Conservation (phyloP, 345 rosid genomes). For the Mangifera indica region DNA sequence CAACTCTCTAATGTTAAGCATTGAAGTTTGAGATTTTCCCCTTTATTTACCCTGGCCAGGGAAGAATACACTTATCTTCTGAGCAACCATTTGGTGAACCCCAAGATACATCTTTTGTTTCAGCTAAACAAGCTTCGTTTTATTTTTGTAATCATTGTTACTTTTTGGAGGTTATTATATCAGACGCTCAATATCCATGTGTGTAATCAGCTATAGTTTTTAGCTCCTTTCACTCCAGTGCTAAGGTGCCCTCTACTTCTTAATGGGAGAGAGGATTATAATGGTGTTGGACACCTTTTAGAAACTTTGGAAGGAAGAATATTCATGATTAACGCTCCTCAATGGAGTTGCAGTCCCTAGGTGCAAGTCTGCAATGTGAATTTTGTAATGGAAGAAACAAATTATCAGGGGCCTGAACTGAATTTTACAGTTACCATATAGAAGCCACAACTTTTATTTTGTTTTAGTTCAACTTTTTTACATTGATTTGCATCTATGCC, state of each 20-base stretch:
- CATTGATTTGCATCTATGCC: not conserved
- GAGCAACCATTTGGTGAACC: not conserved
- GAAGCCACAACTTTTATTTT: not conserved
- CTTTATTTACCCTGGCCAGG: not conserved
- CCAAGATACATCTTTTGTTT: not conserved
- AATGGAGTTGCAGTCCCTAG: not conserved
- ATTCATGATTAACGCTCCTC: not conserved
- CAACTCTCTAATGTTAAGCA: not conserved
- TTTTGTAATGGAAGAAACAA: not conserved
- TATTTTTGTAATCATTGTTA: conserved; percentile 2
- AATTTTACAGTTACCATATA: conserved; percentile 1
- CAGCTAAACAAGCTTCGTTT: conserved; percentile 6
- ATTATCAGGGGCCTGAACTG: conserved; percentile 4
- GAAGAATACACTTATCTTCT: not conserved
- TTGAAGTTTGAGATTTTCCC: not conserved
- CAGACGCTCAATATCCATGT: not conserved
- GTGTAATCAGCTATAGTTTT: not conserved
- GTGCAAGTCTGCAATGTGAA: conserved; percentile 10
- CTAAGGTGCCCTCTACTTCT: not conserved
- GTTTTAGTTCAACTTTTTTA: not conserved
- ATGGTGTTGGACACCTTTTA: not conserved
- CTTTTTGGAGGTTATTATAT: not conserved
- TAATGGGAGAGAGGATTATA: not conserved
- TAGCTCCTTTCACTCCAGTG: not conserved
- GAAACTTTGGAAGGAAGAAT: not conserved